Conservation (phyloP, 306 rosid genomes). For the Mimosa bimucronata region DNA sequence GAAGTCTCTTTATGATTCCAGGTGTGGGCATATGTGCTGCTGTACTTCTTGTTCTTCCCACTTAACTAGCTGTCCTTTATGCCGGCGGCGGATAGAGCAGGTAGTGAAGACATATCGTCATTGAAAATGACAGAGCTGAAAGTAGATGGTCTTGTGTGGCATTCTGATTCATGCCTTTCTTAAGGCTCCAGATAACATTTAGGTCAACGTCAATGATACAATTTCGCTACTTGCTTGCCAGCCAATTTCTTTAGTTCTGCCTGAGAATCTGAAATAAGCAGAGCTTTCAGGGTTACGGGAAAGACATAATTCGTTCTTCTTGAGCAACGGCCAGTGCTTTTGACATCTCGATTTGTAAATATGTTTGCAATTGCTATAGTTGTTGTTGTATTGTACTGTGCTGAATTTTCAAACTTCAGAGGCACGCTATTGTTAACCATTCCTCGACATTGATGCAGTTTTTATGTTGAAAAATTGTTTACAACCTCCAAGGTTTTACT, state of each 20-base stretch:
- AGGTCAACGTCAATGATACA: constrained; percentile 23
- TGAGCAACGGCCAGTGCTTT: constrained; percentile 16
- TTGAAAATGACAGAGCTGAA: constrained; percentile 41
- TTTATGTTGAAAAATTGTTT: neutral
- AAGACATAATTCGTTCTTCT: neutral
- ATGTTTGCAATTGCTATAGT: neutral
- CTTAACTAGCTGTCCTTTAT: constrained; percentile 88
- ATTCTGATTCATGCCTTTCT: constrained; percentile 19
- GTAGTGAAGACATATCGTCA: constrained; percentile 93
- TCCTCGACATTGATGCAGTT: neutral
- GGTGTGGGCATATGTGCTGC: constrained; percentile 99
- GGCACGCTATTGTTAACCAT: constrained; percentile 9
- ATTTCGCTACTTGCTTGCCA: constrained; percentile 21
- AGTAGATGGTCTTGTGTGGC: constrained; percentile 13
- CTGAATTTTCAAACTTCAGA: neutral
- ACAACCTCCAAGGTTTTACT: neutral
- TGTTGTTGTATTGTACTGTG: neutral
- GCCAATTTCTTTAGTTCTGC: constrained; percentile 29
- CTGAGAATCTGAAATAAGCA: constrained; percentile 26
- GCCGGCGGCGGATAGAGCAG: constrained; percentile 85
- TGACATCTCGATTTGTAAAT: constrained; percentile 46
- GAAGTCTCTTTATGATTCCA: constrained; percentile 44
- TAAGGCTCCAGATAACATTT: constrained; percentile 26
- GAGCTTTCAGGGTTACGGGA: constrained; percentile 14
- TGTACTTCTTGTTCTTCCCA: constrained; percentile 85